Evolutionary conservation across 352 stramenopile genomes (phyloP), one percentile per base, ranked within the genome.

Genomic region (Phytophthora constricta): DNA sequence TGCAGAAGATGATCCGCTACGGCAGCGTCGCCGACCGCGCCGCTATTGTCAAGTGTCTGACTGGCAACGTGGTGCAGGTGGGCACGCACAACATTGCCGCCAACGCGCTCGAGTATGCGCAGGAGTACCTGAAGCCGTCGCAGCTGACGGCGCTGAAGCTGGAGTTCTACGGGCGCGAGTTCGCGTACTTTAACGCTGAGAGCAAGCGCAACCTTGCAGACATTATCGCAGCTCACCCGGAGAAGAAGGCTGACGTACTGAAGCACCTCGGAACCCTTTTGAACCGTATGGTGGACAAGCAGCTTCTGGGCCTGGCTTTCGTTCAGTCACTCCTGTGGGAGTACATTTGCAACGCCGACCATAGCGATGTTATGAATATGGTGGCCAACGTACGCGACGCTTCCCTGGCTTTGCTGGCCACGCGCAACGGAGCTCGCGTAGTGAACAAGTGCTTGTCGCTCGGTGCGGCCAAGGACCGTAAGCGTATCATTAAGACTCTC

Each of bases 1-100:
- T 98, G 59, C 86, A 98, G 54, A 99, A 99, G 73, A 94, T 98
- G 73, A 97, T 99, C 77, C 95, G 98, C 68, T 99, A 99, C 78
- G 94, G 92, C 65, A 80, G 74, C 51, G 84, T 84, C 26, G 76
- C 93, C 43, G 83, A 97, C 62, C 90, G 92, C 34, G 82, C 79
- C 22, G 65, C 72, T 14, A 86, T 96, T 53, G 78, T 94, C 56
- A 97, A 98, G 90, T 89, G 93, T 69, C 82, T 99, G 47, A 98
- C 95, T 28, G 96, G 95, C 46, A 80, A 98, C 58, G 93, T 98
- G 26, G 87, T 95, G 34, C 90, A 97, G 62, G 70, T 99, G 19
- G 95, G 84, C 27, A 98, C 97, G 52, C 96, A 99, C 80, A 96
- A 97, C 65, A 96, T 98, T 47, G 96, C 89, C 16, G 90, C 96